Evolutionary conservation across 257 asterid species (phyloP).

Genomic region (Scutellaria minor): DNA sequence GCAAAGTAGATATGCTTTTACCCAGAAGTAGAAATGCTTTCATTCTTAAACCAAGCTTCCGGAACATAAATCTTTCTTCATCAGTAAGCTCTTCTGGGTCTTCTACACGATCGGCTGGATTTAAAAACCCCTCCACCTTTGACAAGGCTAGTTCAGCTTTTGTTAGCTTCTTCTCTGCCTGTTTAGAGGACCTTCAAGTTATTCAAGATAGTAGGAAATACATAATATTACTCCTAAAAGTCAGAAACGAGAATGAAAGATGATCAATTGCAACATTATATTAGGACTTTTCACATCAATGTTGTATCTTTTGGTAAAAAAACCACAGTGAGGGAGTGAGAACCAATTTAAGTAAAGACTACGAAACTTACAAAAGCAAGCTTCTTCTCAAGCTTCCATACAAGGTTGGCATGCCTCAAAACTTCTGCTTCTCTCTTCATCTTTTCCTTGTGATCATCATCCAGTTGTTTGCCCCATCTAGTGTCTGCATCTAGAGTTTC

Average conservation of each 20-base stretch:
- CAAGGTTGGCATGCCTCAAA: conserved; percentile 72
- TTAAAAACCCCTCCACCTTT: conserved; percentile 77
- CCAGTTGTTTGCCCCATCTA: conserved; percentile 82
- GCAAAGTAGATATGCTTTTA: conserved; percentile 35
- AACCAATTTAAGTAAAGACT: conserved; percentile 14
- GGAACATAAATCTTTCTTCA: conserved; percentile 96
- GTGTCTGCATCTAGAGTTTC: conserved; percentile 86
- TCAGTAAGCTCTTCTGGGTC: conserved; percentile 78
- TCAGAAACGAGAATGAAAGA: conserved; percentile 7
- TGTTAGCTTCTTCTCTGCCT: conserved; percentile 76
- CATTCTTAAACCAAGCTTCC: conserved; percentile 97
- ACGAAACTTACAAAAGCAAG: conserved; percentile 70
- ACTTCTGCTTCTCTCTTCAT: conserved; percentile 84
- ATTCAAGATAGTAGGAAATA: conserved; percentile 11
- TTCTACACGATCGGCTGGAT: conserved; percentile 66
- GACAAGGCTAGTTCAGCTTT: conserved; percentile 82
- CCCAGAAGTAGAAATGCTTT: conserved; percentile 98
- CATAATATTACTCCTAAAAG: not conserved
- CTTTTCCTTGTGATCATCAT: conserved; percentile 58
- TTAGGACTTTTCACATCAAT: not conserved
- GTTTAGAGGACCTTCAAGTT: conserved; percentile 40
- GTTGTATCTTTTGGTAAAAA: conserved; percentile 1
- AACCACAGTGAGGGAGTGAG: not conserved
- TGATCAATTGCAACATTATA: not conserved
- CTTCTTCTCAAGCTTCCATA: conserved; percentile 82